Evolutionary conservation across 2,329 filamentous ascomycete species (phyloP), one percentile per base, ranked within the genome.

Genomic region (Ceratocystis alfenasii): DNA sequence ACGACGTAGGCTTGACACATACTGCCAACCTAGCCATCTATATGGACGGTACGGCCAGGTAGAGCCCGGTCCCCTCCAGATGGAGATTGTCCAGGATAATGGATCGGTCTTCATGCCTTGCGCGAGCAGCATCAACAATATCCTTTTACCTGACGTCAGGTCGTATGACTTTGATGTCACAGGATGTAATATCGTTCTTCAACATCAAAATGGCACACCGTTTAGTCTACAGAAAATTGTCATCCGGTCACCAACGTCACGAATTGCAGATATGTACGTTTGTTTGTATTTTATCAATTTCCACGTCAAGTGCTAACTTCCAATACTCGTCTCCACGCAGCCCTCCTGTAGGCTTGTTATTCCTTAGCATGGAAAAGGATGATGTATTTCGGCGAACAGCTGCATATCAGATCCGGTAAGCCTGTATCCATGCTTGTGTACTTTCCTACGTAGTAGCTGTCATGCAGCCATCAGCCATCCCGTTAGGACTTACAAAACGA

Each of bases 161-260:
- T 90, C 96, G 1, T 97, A 96, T 73, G 95, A 91, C 75, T 95
- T 91, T 46, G 89, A 93, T 73, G 86, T 85, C n/a, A 88, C 88
- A 68, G 83, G 86, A 67, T 96, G 91, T 77, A 96, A 96, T 72
- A 84, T 97, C 70, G 80, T 97, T 12, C 76, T 97, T 66, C 84
- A 85, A 67, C 93, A 97, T 73, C 85, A 88, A 69, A 90, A 89
- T 57, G 85, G 85, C 46, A 87, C 88, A 1, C 84, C 88, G 0
- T 97, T 97, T 72, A 89, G 83, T 65, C 76, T 97, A 65, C 88
- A 90, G 70, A 93, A 93, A 76, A 77, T 97, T 62, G 81, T 95
- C 69, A 95, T 97, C 75, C 92, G 90, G 74, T 90, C 89, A 8
- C 93, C 93, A 0, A 61, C 36, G 36, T 28, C 64, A 7, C 28